These are phyloP conservation scores for Durusdinium trenchii DNA, from an alignment of 73 alveolate species.

Conservation along the genomic window DNA sequence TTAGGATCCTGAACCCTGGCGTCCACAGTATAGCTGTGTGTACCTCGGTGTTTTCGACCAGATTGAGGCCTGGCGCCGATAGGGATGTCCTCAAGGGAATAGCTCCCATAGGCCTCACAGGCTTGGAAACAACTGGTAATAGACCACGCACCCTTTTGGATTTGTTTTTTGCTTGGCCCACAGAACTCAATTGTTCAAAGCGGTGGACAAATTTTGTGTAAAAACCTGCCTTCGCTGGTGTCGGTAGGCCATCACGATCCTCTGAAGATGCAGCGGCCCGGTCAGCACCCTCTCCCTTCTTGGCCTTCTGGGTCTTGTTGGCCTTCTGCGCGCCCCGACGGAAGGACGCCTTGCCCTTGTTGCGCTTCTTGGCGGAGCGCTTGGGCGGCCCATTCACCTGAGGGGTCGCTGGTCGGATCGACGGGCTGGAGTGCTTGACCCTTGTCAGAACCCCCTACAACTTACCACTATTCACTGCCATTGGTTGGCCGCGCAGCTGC, in stretches of 20 bases:
- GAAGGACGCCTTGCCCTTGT: constrained; percentile 30
- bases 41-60: background rate
- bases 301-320: background rate
- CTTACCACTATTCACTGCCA: too few relatives aligned
- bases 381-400: too few relatives aligned
- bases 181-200: background rate
- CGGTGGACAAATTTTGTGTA: background rate
- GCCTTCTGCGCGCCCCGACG: background rate
- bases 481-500: too few relatives aligned
- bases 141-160: background rate
- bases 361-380: background rate
- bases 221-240: background rate
- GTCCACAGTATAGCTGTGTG: background rate
- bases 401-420: too few relatives aligned
- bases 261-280: background rate
- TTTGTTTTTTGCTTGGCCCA: background rate
- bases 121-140: background rate
- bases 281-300: background rate
- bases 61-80: background rate
- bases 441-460: too few relatives aligned
- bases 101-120: background rate
- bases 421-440: too few relatives aligned
- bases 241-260: background rate
- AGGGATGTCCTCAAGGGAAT: background rate
- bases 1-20: background rate